Evolutionary conservation across 1,284 basidiomycete genomes (phyloP), one percentile per base, ranked within the genome.

Genomic region (Takashimella tepidaria): DNA sequence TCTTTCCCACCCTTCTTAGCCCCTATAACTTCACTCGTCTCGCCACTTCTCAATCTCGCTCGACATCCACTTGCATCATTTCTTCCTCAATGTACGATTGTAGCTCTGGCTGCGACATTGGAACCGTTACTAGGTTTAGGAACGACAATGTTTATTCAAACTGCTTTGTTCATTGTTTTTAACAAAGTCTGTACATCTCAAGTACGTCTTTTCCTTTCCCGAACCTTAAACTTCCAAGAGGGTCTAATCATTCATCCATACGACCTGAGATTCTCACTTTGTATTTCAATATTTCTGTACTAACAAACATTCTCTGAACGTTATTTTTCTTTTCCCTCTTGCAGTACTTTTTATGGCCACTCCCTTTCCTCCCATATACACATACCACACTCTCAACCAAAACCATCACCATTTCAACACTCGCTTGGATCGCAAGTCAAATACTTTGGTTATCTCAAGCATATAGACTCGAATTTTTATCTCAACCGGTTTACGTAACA

Each of bases 171-270:
- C 68, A 92, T 98, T 13, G 79, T 89, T 1, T 93, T 97, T 79
- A 99, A 98, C 76, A 96, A 97, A 77, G 96, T 99, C 43, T 96
- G 92, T 80, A 99, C 96, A 0, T 95, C 91, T 1, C 91, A 95
- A 80, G 89, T 89, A 60, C 55, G 83, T 76, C 37, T 43, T 5
- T 0, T 42, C 24, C 16, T 26, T 21, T 23, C 2, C 51, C 50
- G 40, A 13, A 25, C 41, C 31, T 19, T 49, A n/a, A 19, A 13
- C 11, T 5, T 16, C 21, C 44, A 25, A 41, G 50, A 41, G n/a
- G 12, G 3, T 23, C 37, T 11, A 25, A 12, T 49, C 45, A 46
- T 51, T 47, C 22, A 13, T 16, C 16, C 31, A 8, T 37, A 8
- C 31, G 10, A 37, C 31, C 31, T 37, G 10, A 8, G 10, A 8